Evolutionary conservation across 2,329 filamentous ascomycete species (phyloP).

Genomic region (Dactylellina leptospora): DNA sequence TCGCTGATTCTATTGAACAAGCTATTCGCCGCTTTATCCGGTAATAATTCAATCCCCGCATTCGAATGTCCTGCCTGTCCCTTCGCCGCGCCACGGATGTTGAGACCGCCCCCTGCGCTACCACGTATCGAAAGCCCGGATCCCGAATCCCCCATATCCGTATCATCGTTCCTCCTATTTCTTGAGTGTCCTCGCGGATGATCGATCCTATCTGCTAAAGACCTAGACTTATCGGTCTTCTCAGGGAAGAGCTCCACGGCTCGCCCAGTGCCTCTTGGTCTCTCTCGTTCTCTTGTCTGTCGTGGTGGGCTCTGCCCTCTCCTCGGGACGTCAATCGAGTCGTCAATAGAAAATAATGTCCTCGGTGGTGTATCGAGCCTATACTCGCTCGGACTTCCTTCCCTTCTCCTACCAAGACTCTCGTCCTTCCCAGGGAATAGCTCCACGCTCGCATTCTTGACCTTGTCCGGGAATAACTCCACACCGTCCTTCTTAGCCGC

Average conservation of each 20-base stretch:
- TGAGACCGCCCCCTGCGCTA: slow-evolving; percentile 26
- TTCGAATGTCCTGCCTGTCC: slow-evolving; percentile 42
- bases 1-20: slow-evolving; percentile 51
- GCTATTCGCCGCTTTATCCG: slow-evolving; percentile 50
- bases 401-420: slow-evolving; percentile 25
- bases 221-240: slow-evolving; percentile 19
- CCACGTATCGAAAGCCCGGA: slow-evolving; percentile 44
- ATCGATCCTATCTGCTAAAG: slow-evolving; percentile 36
- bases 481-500: slow-evolving; percentile 9
- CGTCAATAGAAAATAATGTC: slow-evolving; percentile 45
- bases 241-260: slow-evolving; percentile 54
- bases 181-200: slow-evolving; percentile 9
- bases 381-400: slow-evolving; percentile 17
- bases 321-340: slow-evolving; percentile 37
- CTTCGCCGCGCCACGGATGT: slow-evolving; percentile 29
- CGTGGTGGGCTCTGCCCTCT: slow-evolving; percentile 42
- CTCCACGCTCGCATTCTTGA: slow-evolving; percentile 45
- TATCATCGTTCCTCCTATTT: slow-evolving; percentile 17
- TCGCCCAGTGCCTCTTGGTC: slow-evolving; percentile 16
- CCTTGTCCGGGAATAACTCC: slow-evolving; percentile 45
- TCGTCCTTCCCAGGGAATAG: slow-evolving; percentile 50
- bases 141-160: slow-evolving; percentile 28
- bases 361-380: slow-evolving; percentile 30
- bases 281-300: slow-evolving; percentile 25
- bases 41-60: slow-evolving; percentile 54